Evolutionary conservation across 176 grass and related monocot genomes (phyloP), one percentile per base, ranked within the genome.

Genomic region (Calamus simplicifolius): DNA sequence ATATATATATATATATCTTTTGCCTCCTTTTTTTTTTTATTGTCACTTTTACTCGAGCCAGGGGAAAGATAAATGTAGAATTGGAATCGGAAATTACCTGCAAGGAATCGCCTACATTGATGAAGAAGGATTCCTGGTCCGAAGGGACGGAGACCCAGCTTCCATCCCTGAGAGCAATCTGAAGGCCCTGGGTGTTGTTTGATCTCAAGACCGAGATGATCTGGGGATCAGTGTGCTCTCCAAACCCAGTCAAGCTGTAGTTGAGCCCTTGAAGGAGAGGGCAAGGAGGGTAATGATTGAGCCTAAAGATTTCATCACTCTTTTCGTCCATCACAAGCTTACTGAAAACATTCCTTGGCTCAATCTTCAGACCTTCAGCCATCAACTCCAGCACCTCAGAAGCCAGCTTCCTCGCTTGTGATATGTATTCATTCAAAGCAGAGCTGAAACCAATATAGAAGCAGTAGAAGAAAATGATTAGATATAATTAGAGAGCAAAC

Each of bases 221-320:
- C 73, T 99, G 94, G 18, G 94, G 94, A 65, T 93, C 94, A 10
- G 94, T 99, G 76, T 99, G 94, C 73, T 89, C 94, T 19, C 94
- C 94, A 67, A 93, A 98, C 10, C 94, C 94, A 0, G 85, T 93
- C 61, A 81, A 70, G 66, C 68, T 82, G 71, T 71, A 86, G 25
- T 81, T 79, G 25, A 71, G 76, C 1, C 85, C 81, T 19, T 81
- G 79, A 18, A 93, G 68, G 28, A 79, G 64, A 2, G 71, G 81
- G 73, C 81, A 89, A 0, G 94, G 88, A 55, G 94, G 94, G 60
- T 99, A 99, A 79, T 99, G 85, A 63, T 99, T 99, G 43, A 99
- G 58, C 59, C 94, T 67, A 73, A 99, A 83, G 64, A 99, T 59
- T 75, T 91, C 80, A 50, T 99, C 94, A 66, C 85, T 81, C 5